Base-by-base conservation (phyloP, 1,139 yeast species). In the Kluyveromyces sp. region DNA sequence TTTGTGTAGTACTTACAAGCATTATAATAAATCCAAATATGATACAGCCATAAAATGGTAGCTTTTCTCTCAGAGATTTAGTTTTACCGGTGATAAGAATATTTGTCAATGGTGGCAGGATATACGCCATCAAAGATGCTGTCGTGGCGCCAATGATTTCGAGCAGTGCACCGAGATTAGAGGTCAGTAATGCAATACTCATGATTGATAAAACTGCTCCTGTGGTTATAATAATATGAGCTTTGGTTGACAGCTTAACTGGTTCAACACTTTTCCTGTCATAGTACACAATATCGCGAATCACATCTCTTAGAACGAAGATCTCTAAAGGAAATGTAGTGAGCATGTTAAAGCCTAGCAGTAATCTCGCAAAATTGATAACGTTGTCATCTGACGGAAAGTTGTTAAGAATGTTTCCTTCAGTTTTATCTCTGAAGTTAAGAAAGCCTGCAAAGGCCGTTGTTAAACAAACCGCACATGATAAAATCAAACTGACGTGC, bases 141-240 rank as follows among this genome's bases (percentile, higher is more conserved):
- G 95, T 83, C 0, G 95, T 83, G 0, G 96, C 92, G 1, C 97
- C 97, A 28, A 87, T 88, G 6, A 89, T 69, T 57, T 89, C 97
- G 42, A 89, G 69, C 35, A 89, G 82, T 16, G 92, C 84, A 1
- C 97, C 97, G 46, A 89, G 69, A 54, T 89, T 87, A 58, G 96
- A 88, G 0, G 96, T 88, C 46, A 81, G 68, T 40, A 89, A 67
- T 0, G 96, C 75, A 3, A 87, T 81, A 0, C 75, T 53, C 92
- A 87, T 83, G 2, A 95, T 83, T 1, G 77, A 51, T 36, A 82
- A 69, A 0, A 85, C 86, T 41, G 87, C 65, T 0, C 73, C 57
- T 0, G 88, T 73, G 0, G 97, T 89, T 30, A 83, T 70, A n/a
- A 74, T 48, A 33, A 80, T 66, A 58, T 88, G 96, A 43, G 71